Evolutionary conservation across 129 eudicot species (phyloP).

Genomic region (Daucus carota): DH1_v3.0 NC_030389.2:23706001-23706500

Average conservation of each 20-base stretch:
- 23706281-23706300: neutral
- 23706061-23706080: neutral
- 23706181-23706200: neutral
- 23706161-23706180: neutral
- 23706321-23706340: neutral
- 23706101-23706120: neutral
- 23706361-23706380: neutral
- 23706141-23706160: too few relatives aligned
- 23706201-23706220: neutral
- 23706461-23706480: neutral
- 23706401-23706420: neutral
- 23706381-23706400: neutral
- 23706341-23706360: neutral
- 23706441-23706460: neutral
- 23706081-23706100: neutral
- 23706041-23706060: neutral
- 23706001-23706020: neutral
- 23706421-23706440: neutral
- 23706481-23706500: neutral
- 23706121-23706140: neutral
- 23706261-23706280: neutral
- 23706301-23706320: neutral
- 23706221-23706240: neutral
- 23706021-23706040: neutral
- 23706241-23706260: neutral